A percentile compares a stretch with the other conserved stretches of the same genome.
phyloP scores from a whole-genome alignment of 2,329 filamentous ascomycete genomes.

The Pseudogymnoascus sp. region DNA sequence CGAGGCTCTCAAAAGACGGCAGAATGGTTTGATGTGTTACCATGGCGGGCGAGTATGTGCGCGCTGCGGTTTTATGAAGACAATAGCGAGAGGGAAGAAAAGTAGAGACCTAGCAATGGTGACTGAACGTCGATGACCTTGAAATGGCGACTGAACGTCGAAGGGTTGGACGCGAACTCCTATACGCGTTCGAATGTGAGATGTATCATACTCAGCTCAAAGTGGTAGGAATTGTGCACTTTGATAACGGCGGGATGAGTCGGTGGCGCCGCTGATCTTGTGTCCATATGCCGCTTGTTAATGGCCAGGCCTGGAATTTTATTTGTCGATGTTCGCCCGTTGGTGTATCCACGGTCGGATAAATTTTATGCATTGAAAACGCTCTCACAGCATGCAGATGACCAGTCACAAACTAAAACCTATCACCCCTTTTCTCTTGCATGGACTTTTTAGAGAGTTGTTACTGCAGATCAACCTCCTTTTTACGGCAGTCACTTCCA shows the following conservation, averaged over 20 bases:
- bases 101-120: background rate
- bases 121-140: background rate
- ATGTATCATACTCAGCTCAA: slow-evolving; percentile 1
- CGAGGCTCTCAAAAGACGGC: background rate
- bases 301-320: background rate
- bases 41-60: background rate
- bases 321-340: background rate
- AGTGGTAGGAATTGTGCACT: slow-evolving; percentile 5
- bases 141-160: background rate
- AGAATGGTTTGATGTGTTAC: background rate
- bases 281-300: background rate
- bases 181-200: slow-evolving; percentile 4
- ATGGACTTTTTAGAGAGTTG: background rate
- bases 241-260: slow-evolving; percentile 4
- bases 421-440: background rate
- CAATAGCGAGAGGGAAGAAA: background rate
- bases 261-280: slow-evolving; percentile 4
- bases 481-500: background rate
- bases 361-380: background rate
- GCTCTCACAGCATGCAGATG: background rate
- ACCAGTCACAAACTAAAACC: background rate
- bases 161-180: background rate
- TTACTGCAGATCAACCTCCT: background rate
- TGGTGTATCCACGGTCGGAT: background rate
- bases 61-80: background rate